Evolutionary conservation across 177 flowering plant genomes (phyloP), one percentile per base, ranked within the genome.

Genomic region (Vitis hybrid): DNA sequence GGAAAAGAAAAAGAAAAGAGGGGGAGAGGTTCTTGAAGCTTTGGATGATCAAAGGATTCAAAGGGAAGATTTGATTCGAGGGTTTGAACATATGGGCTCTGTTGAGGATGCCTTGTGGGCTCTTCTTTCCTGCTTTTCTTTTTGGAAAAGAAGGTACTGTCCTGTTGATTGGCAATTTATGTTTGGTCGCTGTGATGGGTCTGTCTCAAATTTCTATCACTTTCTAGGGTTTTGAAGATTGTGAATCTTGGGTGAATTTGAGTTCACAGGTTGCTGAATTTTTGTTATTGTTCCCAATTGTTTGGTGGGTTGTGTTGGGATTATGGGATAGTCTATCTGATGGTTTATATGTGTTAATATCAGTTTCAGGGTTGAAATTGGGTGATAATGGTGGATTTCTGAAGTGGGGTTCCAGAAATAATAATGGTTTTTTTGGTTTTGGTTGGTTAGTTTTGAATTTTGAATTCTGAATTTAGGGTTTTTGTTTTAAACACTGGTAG

Each of bases 111-210:
- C 1, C 7, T 51, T n/a, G 14, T 57, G 50, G 57, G 52, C 50
- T 55, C 56, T 21, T 8, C 27, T 40, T 16, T 21, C 52, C 54
- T 49, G 57, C 65, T 75, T 75, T 72, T 62, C 68, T 67, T 58
- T 63, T 52, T 68, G 75, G 72, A 57, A 51, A 71, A 57, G 35
- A 62, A 30, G 64, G 64, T 35, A 6, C 40, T 35, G 40, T 2
- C 40, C 6, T 35, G 40, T 6, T 35, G 5, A 35, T 4, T 35
- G 40, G 40, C 40, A 35, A 35, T 35, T 35, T 35, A 35, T 35
- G 40, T 4, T 35, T 35, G 40, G 40, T 35, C 6, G 4, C 40
- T 35, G 40, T 35, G 5, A 35, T 35, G 5, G 40, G 40, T 35
- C 40, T 35, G 24, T 65, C 61, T 57, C 11, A 27, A 62, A 52